phyloP scores from a whole-genome alignment of 2,329 filamentous ascomycete genomes.

The Kalaharituber pfeilii region DNA sequence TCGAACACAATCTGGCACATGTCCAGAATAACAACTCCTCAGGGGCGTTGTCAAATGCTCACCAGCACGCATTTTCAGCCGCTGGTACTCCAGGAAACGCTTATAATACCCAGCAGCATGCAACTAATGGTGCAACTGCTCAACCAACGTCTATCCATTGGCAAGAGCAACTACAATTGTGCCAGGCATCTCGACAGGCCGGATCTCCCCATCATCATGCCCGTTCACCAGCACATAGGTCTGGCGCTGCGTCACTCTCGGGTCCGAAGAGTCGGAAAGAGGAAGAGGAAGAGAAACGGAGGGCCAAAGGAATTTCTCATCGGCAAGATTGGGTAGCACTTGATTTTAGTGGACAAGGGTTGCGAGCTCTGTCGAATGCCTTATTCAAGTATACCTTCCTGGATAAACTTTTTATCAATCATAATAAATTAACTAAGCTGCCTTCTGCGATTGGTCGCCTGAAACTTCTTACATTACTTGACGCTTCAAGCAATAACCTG shows the following conservation, averaged over 20 bases:
- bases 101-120: background rate
- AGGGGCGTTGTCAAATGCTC: background rate
- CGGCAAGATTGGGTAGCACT: constrained; percentile 81
- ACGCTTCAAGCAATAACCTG: constrained; percentile 77
- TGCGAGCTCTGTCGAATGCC: constrained; percentile 60
- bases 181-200: constrained; percentile 54
- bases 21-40: background rate
- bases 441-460: constrained; percentile 67
- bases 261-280: constrained; percentile 21
- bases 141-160: constrained; percentile 40
- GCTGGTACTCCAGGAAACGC: background rate
- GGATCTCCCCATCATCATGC: constrained; percentile 51
- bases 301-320: constrained; percentile 47
- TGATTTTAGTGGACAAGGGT: constrained; percentile 88
- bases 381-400: constrained; percentile 82
- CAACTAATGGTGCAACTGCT: background rate
- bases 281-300: constrained; percentile 39
- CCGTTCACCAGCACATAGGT: constrained; percentile 18
- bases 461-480: constrained; percentile 63
- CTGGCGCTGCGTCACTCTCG: constrained; percentile 8
- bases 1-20: constrained; percentile 1
- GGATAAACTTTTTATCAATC: constrained; percentile 79
- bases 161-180: constrained; percentile 69
- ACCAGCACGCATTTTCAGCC: background rate
- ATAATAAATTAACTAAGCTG: constrained; percentile 72